Conservation (phyloP, 768 basidiomycete genomes). For the Candolleomyces efflorescens region DNA sequence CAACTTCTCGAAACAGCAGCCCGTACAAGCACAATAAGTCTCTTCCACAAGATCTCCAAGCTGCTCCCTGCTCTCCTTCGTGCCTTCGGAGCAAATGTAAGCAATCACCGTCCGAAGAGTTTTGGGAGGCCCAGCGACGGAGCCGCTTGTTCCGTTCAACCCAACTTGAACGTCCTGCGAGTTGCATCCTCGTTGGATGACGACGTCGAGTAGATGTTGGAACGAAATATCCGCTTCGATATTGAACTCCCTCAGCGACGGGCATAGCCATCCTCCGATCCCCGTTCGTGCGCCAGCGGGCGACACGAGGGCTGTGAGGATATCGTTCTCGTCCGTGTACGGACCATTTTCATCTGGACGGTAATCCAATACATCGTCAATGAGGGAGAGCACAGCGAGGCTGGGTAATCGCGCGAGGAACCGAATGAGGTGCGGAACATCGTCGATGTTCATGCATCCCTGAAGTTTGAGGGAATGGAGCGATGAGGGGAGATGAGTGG, state of each 20-base stretch:
- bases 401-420: conserved; percentile 25
- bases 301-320: conserved; percentile 18
- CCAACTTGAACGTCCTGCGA: too few species aligned
- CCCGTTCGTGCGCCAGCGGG: conserved; percentile 13
- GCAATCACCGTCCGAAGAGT: too few species aligned
- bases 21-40: too few species aligned
- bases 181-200: too few species aligned
- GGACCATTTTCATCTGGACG: neutral
- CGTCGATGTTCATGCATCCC: conserved; percentile 15
- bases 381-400: conserved; percentile 21
- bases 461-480: conserved; percentile 25
- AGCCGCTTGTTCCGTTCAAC: too few species aligned
- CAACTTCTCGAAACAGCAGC: too few species aligned
- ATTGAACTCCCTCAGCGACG: conserved; percentile 20
- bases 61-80: too few species aligned
- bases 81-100: too few species aligned
- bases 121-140: too few species aligned
- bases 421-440: conserved; percentile 24
- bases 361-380: conserved; percentile 13
- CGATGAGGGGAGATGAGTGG: conserved; percentile 14
- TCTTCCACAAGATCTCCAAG: too few species aligned
- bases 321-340: conserved; percentile 11
- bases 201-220: too few species aligned
- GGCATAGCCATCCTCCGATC: conserved; percentile 22
- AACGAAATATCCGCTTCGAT: conserved; percentile 2